Percentiles rank a stretch among this genome's conserved stretches.
Conservation (phyloP, 495 filamentous ascomycete genomes). For the Venustampulla echinocandica region DNA sequence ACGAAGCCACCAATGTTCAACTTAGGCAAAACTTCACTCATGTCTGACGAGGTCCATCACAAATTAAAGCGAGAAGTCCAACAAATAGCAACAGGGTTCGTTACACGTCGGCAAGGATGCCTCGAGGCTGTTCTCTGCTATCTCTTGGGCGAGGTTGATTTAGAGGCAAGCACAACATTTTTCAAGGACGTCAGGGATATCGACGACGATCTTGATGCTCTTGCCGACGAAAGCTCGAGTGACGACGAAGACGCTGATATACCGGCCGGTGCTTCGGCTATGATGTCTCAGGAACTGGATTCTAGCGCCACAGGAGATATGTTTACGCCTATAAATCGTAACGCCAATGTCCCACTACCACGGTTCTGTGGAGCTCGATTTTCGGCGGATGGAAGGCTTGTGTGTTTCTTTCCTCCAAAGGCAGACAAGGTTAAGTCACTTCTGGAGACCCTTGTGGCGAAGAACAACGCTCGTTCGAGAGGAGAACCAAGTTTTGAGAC, state of each 20-base stretch:
- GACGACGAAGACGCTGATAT: conserved; percentile 73
- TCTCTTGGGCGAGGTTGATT: conserved; percentile 71
- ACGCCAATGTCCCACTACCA: conserved; percentile 68
- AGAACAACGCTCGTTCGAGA: conserved; percentile 51
- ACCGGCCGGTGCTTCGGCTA: conserved; percentile 38
- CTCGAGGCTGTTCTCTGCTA: conserved; percentile 77
- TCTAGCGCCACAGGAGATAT: conserved; percentile 41
- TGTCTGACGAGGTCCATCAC: conserved; percentile 57
- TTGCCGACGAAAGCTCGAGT: conserved; percentile 64
- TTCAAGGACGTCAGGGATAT: conserved; percentile 51
- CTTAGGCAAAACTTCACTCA: conserved; percentile 69
- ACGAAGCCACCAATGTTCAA: conserved; percentile 55
- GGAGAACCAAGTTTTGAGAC: conserved; percentile 71
- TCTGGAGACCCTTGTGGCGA: conserved; percentile 52
- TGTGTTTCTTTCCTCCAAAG: conserved; percentile 83
- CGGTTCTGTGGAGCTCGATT: conserved; percentile 69
- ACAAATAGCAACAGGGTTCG: conserved; percentile 59
- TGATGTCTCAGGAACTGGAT: conserved; percentile 48
- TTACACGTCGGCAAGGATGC: conserved; percentile 62
- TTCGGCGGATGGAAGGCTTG: conserved; percentile 65
- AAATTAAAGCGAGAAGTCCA: conserved; percentile 59
- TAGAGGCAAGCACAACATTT: conserved; percentile 65
- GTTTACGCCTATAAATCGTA: conserved; percentile 52
- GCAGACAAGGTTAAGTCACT: conserved; percentile 60
- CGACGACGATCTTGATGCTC: conserved; percentile 49